Evolutionary conservation across 75 land plant genomes (phyloP).

Genomic region (Sequoiadendron giganteum): DNA sequence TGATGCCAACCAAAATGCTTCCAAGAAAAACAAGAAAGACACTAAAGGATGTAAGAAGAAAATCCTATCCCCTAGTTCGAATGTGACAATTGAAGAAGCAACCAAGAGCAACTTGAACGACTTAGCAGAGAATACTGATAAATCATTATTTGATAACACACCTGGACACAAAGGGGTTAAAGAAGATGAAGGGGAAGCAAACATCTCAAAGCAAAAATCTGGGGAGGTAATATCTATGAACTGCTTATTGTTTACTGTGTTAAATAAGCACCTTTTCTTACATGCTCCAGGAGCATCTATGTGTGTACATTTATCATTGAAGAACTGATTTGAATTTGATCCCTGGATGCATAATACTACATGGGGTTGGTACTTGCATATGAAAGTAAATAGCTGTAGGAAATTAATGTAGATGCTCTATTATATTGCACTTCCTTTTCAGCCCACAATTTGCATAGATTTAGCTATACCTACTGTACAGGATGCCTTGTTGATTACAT

Average conservation of each 20-base stretch:
- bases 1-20: background rate
- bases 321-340: background rate
- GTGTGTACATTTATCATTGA: background rate
- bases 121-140: background rate
- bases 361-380: background rate
- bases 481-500: background rate
- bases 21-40: background rate
- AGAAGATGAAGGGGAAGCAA: background rate
- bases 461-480: background rate
- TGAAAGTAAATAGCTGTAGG: background rate
- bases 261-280: background rate
- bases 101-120: background rate
- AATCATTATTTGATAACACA: background rate
- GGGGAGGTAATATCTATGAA: conserved; percentile 5
- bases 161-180: conserved; percentile 4
- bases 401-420: background rate
- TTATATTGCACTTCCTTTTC: background rate
- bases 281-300: background rate
- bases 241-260: background rate
- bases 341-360: background rate
- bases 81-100: conserved; percentile 1
- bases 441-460: background rate
- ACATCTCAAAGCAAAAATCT: background rate
- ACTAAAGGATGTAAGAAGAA: background rate
- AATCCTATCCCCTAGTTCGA: background rate